Evolutionary conservation across 495 filamentous ascomycete genomes (phyloP), one percentile per base, ranked within the genome.

Genomic region (Hyaloscypha variabilis): DNA sequence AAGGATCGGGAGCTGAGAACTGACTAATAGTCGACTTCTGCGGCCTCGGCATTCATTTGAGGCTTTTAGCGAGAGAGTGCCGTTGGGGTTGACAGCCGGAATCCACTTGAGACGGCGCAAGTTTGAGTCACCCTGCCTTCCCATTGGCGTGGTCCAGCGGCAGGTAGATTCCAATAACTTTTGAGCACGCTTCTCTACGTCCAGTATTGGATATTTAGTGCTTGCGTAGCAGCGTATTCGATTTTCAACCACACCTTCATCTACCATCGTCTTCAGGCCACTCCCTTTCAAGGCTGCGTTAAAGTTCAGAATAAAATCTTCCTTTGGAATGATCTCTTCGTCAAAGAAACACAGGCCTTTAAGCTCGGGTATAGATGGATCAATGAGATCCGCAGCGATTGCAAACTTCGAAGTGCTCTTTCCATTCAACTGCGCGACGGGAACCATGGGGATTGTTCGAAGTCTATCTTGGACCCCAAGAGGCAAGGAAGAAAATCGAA

Each of bases 271-370:
- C 42, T 62, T 62, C 28, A 77, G 62, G 6, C 75, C 74, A 63
- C 68, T 69, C 8, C 30, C 53, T 36, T 34, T 31, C 10, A 77
- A 46, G 11, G 59, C 42, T n/a, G 29, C 29, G 3, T 61, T 63
- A 55, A 71, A 72, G 1, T 62, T 53, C 25, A 34, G 26, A 57
- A 71, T 68, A 50, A 79, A 74, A 0, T 58, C 55, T 5, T 26
- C n/a, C 1, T 69, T 64, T 26, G 75, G 74, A 63, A 73, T 68
- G 3, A 75, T 60, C 49, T 68, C 64, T 58, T 79, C 76, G 23
- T 76, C 67, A 11, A 64, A 52, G 51, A 76, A 75, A 50, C 64
- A 77, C 3, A 79, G 60, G 8, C 30, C 36, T 36, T 58, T 55
- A 4, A 73, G 21, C 0, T 46, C 61, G 11, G 65, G 62, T 6